Base-by-base conservation (phyloP, 805 yeast genomes). In the Metschnikowia continentalis region DNA sequence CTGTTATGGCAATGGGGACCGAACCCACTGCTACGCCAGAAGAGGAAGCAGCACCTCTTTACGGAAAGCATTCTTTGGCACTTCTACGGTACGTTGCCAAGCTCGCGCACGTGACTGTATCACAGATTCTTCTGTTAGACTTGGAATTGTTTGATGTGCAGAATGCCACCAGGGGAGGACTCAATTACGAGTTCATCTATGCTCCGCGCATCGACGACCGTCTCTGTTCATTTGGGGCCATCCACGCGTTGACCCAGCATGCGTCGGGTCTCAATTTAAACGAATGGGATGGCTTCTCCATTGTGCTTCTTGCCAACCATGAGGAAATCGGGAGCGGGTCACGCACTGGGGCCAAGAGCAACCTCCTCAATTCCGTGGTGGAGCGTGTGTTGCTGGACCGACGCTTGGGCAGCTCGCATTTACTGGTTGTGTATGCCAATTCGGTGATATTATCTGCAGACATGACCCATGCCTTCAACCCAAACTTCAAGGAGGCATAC, bases 401-500 rank as follows among this genome's bases (percentile, higher is more conserved):
- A 32, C 46, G 38, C 32, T 7, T 41, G 46, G 39, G 37, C 46
- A 14, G 50, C 20, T 43, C 53, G 36, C 52, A 44, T 3, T 47
- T 42, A 15, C 36, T 43, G 3, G 46, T 57, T 14, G 61, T 59
- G 2, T 67, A 53, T 48, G 68, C 72, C 30, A 71, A 70, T 51
- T 64, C 74, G 13, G 47, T 72, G 3, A 46, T 72, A 15, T 54
- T 74, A 19, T 72, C 77, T 3, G 73, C 76, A 2, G 78, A 74
- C 54, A 77, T 73, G 7, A 74, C 77, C 3, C 78, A 73, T 53
- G 69, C 70, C 5, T 52, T 74, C 40, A 74, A 74, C 54, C 78
- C 78, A 10, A 73, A 73, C 56, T 74, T 72, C 54, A 51, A 57
- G 19, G 53, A 58, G 15, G 67, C 57, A 0, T 71, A 72, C 52